Percentiles rank a stretch among this genome's conserved stretches.
Evolutionary conservation across 2,329 filamentous ascomycete species (phyloP).

Genomic region (Hymenoscyphus albidus): DNA sequence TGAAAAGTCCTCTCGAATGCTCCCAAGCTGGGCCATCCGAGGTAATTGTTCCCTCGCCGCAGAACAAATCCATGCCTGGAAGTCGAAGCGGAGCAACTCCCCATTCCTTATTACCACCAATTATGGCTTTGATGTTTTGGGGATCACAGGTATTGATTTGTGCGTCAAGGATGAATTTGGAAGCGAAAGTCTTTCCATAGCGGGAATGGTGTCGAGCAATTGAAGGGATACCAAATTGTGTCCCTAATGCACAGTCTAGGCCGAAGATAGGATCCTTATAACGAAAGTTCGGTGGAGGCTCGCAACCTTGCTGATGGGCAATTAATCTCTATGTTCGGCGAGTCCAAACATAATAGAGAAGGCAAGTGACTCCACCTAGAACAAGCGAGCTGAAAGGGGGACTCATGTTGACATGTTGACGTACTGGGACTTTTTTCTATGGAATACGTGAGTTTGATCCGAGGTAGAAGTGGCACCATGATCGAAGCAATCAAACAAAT

Average conservation of each 20-base stretch:
- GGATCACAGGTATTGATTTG: neutral
- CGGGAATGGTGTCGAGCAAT: neutral
- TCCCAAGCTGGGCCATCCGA: slow-evolving; percentile 5
- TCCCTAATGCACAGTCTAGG: neutral
- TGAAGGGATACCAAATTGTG: slow-evolving; percentile 1
- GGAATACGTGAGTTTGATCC: too few relatives aligned
- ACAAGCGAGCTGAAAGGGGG: neutral
- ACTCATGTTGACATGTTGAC: neutral
- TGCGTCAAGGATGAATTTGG: neutral
- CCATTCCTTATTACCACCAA: neutral
- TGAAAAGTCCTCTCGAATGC: slow-evolving; percentile 4
- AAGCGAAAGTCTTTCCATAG: neutral
- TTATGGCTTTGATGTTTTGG: neutral
- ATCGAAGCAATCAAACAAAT: too few relatives aligned
- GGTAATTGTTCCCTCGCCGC: slow-evolving; percentile 1
- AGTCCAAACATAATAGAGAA: neutral
- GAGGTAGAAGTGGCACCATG: too few relatives aligned
- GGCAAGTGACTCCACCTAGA: neutral
- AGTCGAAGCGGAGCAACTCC: slow-evolving; percentile 2
- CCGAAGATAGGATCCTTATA: neutral
- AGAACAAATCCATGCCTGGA: slow-evolving; percentile 4
- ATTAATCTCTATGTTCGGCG: neutral
- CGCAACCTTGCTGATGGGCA: neutral
- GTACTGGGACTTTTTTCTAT: too few relatives aligned
- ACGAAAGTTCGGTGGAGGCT: neutral